Conservation (phyloP, 2,329 filamentous ascomycete genomes). For the Fusarium dlaminii region DNA sequence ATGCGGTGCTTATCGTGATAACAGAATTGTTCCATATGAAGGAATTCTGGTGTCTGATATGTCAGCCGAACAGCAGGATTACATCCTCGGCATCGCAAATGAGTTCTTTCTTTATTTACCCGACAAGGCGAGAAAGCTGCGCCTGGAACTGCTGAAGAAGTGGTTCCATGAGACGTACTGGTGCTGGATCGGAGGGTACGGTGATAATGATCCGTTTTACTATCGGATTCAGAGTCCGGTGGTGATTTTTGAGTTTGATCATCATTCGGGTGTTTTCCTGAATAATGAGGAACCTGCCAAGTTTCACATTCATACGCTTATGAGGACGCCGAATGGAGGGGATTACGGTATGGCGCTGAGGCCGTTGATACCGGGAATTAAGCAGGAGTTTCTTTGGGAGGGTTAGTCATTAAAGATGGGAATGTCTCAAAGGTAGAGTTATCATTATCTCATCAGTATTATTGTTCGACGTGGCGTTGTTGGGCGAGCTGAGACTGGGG, state of each 20-base stretch:
- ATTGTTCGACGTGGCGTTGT: accelerated
- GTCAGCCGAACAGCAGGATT: constrained; percentile 50
- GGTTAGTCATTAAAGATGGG: neutral
- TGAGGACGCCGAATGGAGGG: constrained; percentile 77
- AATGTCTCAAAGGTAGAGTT: accelerated
- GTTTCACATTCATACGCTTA: constrained; percentile 81
- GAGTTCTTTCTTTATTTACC: constrained; percentile 77
- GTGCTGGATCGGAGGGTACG: constrained; percentile 78
- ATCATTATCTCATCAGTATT: accelerated
- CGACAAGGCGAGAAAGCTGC: constrained; percentile 58
- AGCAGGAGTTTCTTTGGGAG: constrained; percentile 40
- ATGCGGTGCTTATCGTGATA: constrained; percentile 82
- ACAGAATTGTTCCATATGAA: constrained; percentile 79
- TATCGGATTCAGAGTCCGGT: constrained; percentile 82
- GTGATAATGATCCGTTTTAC: constrained; percentile 76
- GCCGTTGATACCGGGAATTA: constrained; percentile 47
- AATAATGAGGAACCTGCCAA: constrained; percentile 77
- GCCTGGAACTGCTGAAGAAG: constrained; percentile 62
- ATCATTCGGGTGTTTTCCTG: constrained; percentile 82
- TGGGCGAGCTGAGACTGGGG: too few species aligned
- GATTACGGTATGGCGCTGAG: constrained; percentile 74
- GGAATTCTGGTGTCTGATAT: constrained; percentile 67
- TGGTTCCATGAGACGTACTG: constrained; percentile 79
- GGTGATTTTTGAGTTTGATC: constrained; percentile 79
- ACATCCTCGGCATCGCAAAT: constrained; percentile 50